Evolutionary conservation across 2,329 filamentous ascomycete genomes (phyloP), one percentile per base, ranked within the genome.

Genomic region (Sclerotinia glacialis): DNA sequence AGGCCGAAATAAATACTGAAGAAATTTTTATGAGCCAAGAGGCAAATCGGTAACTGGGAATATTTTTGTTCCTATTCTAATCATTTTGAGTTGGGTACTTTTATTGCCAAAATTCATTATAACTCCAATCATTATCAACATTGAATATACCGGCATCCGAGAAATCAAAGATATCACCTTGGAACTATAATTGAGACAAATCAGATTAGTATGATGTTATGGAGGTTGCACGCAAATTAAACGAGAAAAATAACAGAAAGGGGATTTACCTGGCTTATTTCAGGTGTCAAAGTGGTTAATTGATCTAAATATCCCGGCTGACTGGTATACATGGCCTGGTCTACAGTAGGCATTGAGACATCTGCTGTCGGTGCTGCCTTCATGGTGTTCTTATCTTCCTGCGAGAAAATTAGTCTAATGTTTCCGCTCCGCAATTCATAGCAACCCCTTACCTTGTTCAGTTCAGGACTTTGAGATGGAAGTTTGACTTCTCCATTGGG

Each of bases 101-200:
- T 37, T 49, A 61, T 49, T 61, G 58, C 58, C 58, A 61, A 49
- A 37, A 50, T 3, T 50, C 58, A 34, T 49, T 61, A 26, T 37
- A 26, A 49, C 58, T 61, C 58, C 58, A 61, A 49, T 61, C 58
- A 61, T 61, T 61, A 37, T 61, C 58, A 7, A 49, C 28, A 49
- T 50, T 61, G 7, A 61, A 61, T 26, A 49, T 37, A 16, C 58
- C 31, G 4, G 58, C 14, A 49, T 61, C 58, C 26, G 58, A 23
- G 21, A 61, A 61, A 11, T 61, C 58, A 40, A 61, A 61, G 5
- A 61, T 49, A 6, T 61, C 58, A 49, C 58, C 31, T 6, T 49
- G 58, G 14, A 61, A 61, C 58, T 61, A 26, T 21, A 49, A 26
- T 49, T 21, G 44, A 61, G 14, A 18, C 5, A 8, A 60, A 0